These are phyloP conservation scores for Blastobotrys mokoenaii DNA, from an alignment of 805 yeast species.

Conservation along the genomic window DNA sequence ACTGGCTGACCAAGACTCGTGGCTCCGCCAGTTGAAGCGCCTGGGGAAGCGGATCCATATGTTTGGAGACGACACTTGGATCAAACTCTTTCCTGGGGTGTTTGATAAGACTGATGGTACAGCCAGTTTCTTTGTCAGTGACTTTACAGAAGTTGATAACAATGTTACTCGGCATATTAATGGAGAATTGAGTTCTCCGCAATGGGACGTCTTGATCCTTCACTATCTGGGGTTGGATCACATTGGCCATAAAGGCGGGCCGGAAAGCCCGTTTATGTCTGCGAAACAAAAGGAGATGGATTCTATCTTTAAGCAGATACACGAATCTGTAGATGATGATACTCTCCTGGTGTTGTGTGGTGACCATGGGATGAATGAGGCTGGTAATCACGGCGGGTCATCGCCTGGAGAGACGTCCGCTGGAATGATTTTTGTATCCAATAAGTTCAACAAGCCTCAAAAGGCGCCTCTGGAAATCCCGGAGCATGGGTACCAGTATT, in stretches of 20 bases:
- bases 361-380: constrained; percentile 94
- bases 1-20: constrained; percentile 70
- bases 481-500: constrained; percentile 44
- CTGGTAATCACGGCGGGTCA: constrained; percentile 96
- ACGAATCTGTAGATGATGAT: constrained; percentile 33
- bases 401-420: constrained; percentile 88
- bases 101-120: constrained; percentile 77
- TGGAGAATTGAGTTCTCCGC: constrained; percentile 37
- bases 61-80: constrained; percentile 98
- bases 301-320: constrained; percentile 45
- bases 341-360: constrained; percentile 75
- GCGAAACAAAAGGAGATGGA: constrained; percentile 86
- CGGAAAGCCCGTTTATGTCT: constrained; percentile 71
- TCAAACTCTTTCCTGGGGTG: constrained; percentile 69
- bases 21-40: constrained; percentile 61
- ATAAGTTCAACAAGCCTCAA: constrained; percentile 36
- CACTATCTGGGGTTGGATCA: constrained; percentile 95
- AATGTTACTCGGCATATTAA: constrained; percentile 87
- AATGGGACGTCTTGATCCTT: constrained; percentile 81
- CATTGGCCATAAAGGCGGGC: constrained; percentile 97
- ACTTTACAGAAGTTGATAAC: constrained; percentile 85
- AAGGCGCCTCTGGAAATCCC: constrained; percentile 7
- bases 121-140: constrained; percentile 88
- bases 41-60: constrained; percentile 51
- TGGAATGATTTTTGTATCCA: constrained; percentile 63